Evolutionary conservation across 2,329 filamentous ascomycete genomes (phyloP).

Genomic region (Sclerotinia spermophila): DNA sequence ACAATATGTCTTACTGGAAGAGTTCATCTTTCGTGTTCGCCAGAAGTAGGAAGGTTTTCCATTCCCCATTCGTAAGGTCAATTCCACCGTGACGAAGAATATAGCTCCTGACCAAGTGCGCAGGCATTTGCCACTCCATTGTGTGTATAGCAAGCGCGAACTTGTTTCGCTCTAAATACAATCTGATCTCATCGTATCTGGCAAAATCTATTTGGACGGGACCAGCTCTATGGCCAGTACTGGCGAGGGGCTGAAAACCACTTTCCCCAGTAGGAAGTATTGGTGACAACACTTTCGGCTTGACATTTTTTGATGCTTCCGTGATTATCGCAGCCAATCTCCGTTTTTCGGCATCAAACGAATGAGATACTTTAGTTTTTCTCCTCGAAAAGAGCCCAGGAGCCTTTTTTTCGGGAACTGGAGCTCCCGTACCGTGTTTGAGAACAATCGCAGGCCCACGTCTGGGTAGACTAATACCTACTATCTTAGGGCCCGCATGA

Average conservation of each 20-base stretch:
- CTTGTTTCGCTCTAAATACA: not conserved
- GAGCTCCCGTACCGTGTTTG: not conserved
- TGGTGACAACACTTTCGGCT: not conserved
- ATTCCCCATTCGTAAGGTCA: not conserved
- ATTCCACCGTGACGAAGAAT: constrained; percentile 5
- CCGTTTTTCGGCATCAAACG: not conserved
- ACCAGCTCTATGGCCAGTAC: not conserved
- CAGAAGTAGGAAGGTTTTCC: constrained; percentile 10
- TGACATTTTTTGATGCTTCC: not conserved
- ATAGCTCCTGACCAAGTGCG: constrained; percentile 6
- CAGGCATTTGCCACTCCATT: constrained; percentile 1
- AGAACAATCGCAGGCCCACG: not conserved
- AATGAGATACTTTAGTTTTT: constrained; percentile 1
- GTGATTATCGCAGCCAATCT: not conserved
- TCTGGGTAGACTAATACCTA: not conserved
- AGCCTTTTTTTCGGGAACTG: too few relatives aligned
- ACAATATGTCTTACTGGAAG: not conserved
- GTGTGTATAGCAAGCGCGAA: constrained; percentile 13
- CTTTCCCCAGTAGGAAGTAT: not conserved
- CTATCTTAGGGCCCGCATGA: not conserved
- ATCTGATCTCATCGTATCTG: constrained; percentile 4
- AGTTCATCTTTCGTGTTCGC: constrained; percentile 2
- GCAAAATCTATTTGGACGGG: not conserved
- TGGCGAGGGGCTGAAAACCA: not conserved
- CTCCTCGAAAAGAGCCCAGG: not conserved